Evolutionary conservation across 768 basidiomycete genomes (phyloP).

Genomic region (Lentinula edodes): DNA sequence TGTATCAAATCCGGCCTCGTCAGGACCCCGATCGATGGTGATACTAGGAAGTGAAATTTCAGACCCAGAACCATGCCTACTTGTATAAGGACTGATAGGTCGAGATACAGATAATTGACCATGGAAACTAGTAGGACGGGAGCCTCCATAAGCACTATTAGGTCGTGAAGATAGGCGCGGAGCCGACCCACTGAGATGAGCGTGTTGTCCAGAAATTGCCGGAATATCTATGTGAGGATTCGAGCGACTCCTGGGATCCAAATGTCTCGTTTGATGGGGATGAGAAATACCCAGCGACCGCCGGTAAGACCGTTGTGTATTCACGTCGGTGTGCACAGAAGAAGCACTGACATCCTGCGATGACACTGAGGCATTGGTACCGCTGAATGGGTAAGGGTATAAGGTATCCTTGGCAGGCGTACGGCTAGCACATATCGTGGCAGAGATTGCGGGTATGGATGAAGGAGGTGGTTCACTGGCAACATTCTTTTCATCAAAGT

Average conservation of each 20-base stretch:
- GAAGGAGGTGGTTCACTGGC: background rate
- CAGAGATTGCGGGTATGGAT: background rate
- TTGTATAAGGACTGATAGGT: background rate
- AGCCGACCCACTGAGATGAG: background rate
- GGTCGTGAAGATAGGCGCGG: background rate
- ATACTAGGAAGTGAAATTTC: background rate
- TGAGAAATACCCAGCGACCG: background rate
- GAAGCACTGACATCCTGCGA: background rate
- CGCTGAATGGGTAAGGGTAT: background rate
- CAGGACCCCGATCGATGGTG: background rate
- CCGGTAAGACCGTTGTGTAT: background rate
- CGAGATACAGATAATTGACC: background rate
- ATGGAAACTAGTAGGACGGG: background rate
- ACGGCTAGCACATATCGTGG: background rate
- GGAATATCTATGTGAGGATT: constrained; percentile 3
- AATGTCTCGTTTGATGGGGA: background rate
- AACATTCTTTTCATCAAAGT: background rate
- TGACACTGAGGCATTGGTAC: background rate
- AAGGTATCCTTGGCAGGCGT: background rate
- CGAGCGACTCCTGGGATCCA: background rate
- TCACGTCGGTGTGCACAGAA: background rate
- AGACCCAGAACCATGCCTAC: background rate
- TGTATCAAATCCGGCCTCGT: background rate
- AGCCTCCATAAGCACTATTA: background rate
- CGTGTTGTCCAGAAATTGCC: background rate